Percentiles rank a stretch among this genome's conserved stretches.
These are phyloP conservation scores for Vitis amurensis DNA, from an alignment of 164 flowering plant genomes.

Conservation along the genomic window DNA sequence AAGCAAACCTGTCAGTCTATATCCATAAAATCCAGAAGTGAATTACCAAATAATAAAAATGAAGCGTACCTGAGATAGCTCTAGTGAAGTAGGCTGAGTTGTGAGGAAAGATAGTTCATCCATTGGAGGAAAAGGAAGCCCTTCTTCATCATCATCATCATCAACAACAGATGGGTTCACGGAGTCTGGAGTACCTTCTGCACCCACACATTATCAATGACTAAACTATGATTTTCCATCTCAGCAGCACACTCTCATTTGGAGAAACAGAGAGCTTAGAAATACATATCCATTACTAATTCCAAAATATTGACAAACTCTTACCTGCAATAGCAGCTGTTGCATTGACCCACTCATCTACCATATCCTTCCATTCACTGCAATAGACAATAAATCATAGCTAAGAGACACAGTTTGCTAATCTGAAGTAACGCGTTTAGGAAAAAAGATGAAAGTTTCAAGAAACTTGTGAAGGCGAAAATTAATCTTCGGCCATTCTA, in stretches of 20 bases:
- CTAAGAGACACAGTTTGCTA: too few relatives aligned
- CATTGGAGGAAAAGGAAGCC: constrained; percentile 91
- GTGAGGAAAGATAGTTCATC: constrained; percentile 76
- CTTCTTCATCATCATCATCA: constrained; percentile 65
- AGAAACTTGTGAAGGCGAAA: too few relatives aligned
- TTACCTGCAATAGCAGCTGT: constrained; percentile 49
- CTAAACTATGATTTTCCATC: neutral
- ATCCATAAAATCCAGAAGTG: neutral
- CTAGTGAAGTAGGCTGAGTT: constrained; percentile 54
- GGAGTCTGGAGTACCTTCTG: constrained; percentile 77
- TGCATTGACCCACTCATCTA: constrained; percentile 70
- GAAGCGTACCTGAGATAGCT: constrained; percentile 62
- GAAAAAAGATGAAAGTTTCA: too few relatives aligned
- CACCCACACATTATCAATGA: constrained; percentile 4
- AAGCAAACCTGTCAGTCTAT: constrained; percentile 30
- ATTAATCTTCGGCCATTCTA: neutral
- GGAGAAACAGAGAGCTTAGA: neutral
- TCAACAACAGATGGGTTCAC: constrained; percentile 69
- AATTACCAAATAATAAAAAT: neutral
- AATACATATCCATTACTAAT: neutral
- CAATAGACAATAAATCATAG: constrained; percentile 9
- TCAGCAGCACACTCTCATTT: too few relatives aligned
- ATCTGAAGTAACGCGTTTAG: too few relatives aligned
- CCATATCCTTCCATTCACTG: constrained; percentile 83
- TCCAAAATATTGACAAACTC: neutral